These are phyloP conservation scores for Cantharellus anzutake DNA, from an alignment of 768 basidiomycete genomes.

Conservation along the genomic window DNA sequence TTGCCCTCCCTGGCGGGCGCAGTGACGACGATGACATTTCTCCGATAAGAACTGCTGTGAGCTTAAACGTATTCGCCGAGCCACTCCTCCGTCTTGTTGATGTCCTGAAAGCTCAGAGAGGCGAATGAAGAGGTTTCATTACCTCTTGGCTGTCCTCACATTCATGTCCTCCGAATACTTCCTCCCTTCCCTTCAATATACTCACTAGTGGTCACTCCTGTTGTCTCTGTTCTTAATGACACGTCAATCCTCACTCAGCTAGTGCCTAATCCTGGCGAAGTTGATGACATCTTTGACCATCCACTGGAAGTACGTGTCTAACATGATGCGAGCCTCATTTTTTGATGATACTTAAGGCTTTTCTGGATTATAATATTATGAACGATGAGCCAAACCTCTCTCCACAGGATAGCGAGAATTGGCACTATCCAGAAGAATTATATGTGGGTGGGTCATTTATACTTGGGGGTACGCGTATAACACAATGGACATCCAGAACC, in stretches of 20 bases:
- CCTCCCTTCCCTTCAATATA: slow-evolving; percentile 51
- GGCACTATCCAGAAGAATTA: slow-evolving; percentile 57
- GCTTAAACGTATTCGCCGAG: slow-evolving; percentile 14
- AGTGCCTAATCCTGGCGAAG: slow-evolving; percentile 39
- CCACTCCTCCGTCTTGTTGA: background rate
- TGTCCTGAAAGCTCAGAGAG: slow-evolving; percentile 44
- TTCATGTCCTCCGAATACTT: slow-evolving; percentile 41
- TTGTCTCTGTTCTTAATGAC: slow-evolving; percentile 50
- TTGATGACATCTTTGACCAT: slow-evolving; percentile 62
- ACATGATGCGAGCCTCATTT: background rate
- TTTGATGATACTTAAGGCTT: slow-evolving; percentile 17
- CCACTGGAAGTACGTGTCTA: slow-evolving; percentile 29
- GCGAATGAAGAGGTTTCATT: slow-evolving; percentile 73
- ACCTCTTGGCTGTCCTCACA: slow-evolving; percentile 32
- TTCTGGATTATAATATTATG: slow-evolving; percentile 40
- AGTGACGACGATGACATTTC: slow-evolving; percentile 44
- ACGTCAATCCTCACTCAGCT: slow-evolving; percentile 31
- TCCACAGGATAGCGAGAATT: slow-evolving; percentile 42
- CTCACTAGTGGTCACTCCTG: slow-evolving; percentile 56
- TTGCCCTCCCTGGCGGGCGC: slow-evolving; percentile 64
- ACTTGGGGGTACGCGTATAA: background rate
- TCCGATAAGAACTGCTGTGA: slow-evolving; percentile 55
- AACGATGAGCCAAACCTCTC: slow-evolving; percentile 29
- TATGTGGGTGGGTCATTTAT: slow-evolving; percentile 31
- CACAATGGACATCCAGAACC: slow-evolving; percentile 2